Evolutionary conservation across 129 eudicot genomes (phyloP), one percentile per base, ranked within the genome.

Genomic region (Tanacetum coccineum): DNA sequence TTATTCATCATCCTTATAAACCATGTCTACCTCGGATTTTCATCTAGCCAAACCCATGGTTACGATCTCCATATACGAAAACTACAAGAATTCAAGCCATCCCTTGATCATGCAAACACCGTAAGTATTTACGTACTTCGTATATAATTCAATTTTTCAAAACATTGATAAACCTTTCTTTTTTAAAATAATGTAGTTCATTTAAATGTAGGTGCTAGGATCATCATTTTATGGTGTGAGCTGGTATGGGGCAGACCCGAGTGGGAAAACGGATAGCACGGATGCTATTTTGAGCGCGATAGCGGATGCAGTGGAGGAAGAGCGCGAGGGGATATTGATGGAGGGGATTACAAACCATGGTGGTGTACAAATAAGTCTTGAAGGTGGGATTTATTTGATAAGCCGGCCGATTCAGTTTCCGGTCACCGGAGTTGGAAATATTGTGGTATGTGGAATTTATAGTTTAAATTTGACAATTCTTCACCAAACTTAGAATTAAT

Each of bases 221-320:
- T 55, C 96, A 28, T 77, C 78, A 6, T 79, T 78, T 19, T 84
- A 80, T 68, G 81, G 75, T 13, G 95, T 88, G 76, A 88, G 86
- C 40, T 65, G 89, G 4, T 92, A 92, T 18, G 99, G 96, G 7
- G 99, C 99, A 1, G 99, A 93, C 72, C 99, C 99, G 49, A 88
- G 88, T 0, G 96, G 99, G 48, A 80, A 74, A 77, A 52, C 53
- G 0, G 99, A 93, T 78, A 93, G 99, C 72, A 89, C 95, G 5
- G 87, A 93, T 1, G 96, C 96, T 3, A 76, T 93, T 46, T 61
- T 82, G 1, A 57, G 9, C 49, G 96, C 92, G 10, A 78, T 89
- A 44, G 62, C 95, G 0, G 96, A 93, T 28, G 99, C 89, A 9
- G 81, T 82, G 49, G 47, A 74, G 14, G 85, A 78, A 42, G 79